phyloP scores from a whole-genome alignment of 1,284 basidiomycete species.

The Ustilago sp. region DNA sequence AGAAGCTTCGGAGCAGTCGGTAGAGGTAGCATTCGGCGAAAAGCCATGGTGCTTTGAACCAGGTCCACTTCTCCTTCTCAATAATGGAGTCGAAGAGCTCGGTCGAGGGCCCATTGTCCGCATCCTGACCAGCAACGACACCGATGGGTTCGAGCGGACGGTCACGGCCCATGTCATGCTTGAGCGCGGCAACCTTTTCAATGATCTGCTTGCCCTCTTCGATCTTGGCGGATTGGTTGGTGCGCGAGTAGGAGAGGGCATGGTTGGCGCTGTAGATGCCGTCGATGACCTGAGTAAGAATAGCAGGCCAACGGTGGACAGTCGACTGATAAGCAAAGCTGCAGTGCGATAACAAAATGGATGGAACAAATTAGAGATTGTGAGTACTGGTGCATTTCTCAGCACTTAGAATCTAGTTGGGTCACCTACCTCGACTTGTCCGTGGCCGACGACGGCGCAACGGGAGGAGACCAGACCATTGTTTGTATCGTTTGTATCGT shows the following conservation, averaged over 20 bases:
- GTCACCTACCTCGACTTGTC: constrained; percentile 48
- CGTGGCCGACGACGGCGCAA: constrained; percentile 40
- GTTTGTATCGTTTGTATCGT: neutral
- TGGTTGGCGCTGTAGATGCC: constrained; percentile 74
- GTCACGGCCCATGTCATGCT: constrained; percentile 90
- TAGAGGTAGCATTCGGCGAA: constrained; percentile 88
- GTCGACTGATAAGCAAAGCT: constrained; percentile 75
- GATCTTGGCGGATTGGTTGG: constrained; percentile 73
- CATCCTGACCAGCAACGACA: constrained; percentile 35
- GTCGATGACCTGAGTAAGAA: constrained; percentile 83
- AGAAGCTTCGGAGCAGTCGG: constrained; percentile 82
- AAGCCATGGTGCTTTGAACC: constrained; percentile 90
- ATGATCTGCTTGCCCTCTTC: constrained; percentile 84
- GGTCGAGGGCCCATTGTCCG: constrained; percentile 77
- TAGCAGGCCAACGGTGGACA: constrained; percentile 85
- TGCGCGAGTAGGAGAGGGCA: constrained; percentile 57
- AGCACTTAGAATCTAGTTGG: no score
- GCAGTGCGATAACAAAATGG: constrained; percentile 26
- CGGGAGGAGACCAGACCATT: constrained; percentile 53
- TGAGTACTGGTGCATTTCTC: neutral
- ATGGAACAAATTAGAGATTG: neutral
- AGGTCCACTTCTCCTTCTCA: constrained; percentile 74
- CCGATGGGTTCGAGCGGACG: constrained; percentile 74
- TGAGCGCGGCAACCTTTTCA: constrained; percentile 81
- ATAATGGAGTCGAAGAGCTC: constrained; percentile 57